These are phyloP conservation scores for Jamesozyma jinghongensis DNA, from an alignment of 805 yeast genomes.

Conservation along the genomic window DNA sequence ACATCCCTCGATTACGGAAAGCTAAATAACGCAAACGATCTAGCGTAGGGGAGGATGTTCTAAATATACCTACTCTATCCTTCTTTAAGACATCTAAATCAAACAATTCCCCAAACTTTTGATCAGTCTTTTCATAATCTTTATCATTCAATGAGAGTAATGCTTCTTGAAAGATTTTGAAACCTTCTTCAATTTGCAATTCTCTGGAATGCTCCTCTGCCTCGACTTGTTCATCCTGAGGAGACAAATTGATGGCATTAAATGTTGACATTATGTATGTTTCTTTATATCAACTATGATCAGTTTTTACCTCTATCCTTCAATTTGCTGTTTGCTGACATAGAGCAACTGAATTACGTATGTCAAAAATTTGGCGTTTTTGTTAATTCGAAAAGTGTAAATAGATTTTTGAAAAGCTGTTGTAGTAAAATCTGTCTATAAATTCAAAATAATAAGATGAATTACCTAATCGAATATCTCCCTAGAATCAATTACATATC, in stretches of 20 bases:
- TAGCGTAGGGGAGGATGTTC: constrained; percentile 51
- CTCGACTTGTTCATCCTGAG: constrained; percentile 58
- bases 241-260: constrained; percentile 68
- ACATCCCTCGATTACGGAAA: constrained; percentile 72
- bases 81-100: constrained; percentile 54
- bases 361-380: not conserved
- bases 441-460: constrained; percentile 2
- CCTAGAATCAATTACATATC: constrained; percentile 14
- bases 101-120: constrained; percentile 53
- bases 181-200: constrained; percentile 79
- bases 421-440: too few relatives aligned
- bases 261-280: constrained; percentile 45
- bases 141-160: constrained; percentile 48
- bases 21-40: constrained; percentile 67
- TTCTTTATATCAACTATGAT: not conserved
- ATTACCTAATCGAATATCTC: constrained; percentile 8
- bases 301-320: not conserved
- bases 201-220: constrained; percentile 89
- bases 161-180: constrained; percentile 64
- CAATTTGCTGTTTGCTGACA: not conserved
- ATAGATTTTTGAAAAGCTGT: too few relatives aligned
- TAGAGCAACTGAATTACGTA: too few relatives aligned
- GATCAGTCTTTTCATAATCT: constrained; percentile 41
- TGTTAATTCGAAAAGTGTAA: not conserved
- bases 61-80: constrained; percentile 32